phyloP scores from a whole-genome alignment of 2,329 filamentous ascomycete species.

The Aspergillus transmontanensis region DNA sequence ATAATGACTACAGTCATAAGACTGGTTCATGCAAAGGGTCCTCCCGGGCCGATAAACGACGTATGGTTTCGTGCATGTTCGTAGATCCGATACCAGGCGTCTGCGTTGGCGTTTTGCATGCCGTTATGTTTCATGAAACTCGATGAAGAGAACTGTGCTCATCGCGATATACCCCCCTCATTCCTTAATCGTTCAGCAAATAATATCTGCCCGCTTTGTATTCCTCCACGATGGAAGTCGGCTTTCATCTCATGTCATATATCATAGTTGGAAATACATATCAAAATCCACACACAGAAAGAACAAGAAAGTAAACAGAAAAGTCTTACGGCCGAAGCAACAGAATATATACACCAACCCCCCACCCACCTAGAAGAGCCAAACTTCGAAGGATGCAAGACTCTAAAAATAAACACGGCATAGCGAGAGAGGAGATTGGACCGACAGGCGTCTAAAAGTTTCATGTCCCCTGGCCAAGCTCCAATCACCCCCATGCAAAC shows the following conservation, averaged over 20 bases:
- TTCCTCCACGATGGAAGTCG: not conserved
- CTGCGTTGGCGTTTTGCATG: not conserved
- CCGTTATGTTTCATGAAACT: constrained; percentile 3
- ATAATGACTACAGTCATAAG: not conserved
- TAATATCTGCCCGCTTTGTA: not conserved
- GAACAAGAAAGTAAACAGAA: too few species aligned
- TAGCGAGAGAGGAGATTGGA: not conserved
- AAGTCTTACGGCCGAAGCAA: not conserved
- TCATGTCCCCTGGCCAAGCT: not conserved
- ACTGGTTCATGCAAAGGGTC: not conserved
- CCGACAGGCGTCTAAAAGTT: not conserved
- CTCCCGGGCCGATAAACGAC: not conserved
- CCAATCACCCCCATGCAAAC: not conserved
- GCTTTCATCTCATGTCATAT: not conserved
- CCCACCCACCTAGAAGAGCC: not conserved
- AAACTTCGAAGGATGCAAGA: not conserved
- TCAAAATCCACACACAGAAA: not conserved
- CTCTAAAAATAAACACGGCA: constrained; percentile 14
- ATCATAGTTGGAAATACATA: not conserved
- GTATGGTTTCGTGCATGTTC: not conserved
- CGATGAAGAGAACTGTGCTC: not conserved
- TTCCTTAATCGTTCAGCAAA: not conserved
- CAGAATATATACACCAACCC: not conserved
- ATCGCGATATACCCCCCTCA: constrained; percentile 1
- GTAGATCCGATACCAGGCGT: not conserved